Evolutionary conservation across 1,139 yeast genomes (phyloP), one percentile per base, ranked within the genome.

Genomic region (Sugiyamaella grinbergsii): DNA sequence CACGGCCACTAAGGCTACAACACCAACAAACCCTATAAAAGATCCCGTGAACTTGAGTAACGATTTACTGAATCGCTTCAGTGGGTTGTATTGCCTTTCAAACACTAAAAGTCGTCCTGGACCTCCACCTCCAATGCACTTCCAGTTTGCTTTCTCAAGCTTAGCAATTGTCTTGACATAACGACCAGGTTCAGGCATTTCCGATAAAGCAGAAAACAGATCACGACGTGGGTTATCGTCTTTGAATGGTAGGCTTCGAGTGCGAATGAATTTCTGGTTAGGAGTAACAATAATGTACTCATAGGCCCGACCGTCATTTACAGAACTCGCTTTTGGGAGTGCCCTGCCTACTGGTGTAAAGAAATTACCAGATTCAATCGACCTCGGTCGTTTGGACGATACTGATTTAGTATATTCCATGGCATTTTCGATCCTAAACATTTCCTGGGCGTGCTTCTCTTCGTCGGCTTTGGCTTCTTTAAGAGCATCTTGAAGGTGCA

Each of bases 371-470:
- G 70, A 59, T 29, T 71, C 78, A 19, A 81, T 58, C 0, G 79
- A 67, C 29, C 77, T 66, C 5, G 79, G 73, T 18, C 70, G 60
- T 10, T 53, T 55, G 15, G 66, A 62, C 15, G 63, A 56, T 57
- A 54, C 51, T 38, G 71, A 68, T 37, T 62, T 68, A 47, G 78
- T 71, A 79, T 82, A 80, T 49, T 80, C 84, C 58, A 69, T 79
- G 0, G 85, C 83, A 44, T 75, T 73, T 33, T 72, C 62, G 49
- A 77, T 78, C 41, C 81, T 72, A 59, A 78, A 78, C 45, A 70
- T 62, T 34, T 71, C 72, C 51, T 78, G 79, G 28, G 74, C 76
- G 13, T 70, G 71, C 18, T 60, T 49, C 23, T 73, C 73, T 43
- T 67, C 70, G 29, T 71, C 69, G 20, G 65, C 64, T 51, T 76